A percentile compares a stretch with the other conserved stretches of the same genome.
Evolutionary conservation across 805 yeast species (phyloP).

Genomic region (Gaillardinia entomophila): DNA sequence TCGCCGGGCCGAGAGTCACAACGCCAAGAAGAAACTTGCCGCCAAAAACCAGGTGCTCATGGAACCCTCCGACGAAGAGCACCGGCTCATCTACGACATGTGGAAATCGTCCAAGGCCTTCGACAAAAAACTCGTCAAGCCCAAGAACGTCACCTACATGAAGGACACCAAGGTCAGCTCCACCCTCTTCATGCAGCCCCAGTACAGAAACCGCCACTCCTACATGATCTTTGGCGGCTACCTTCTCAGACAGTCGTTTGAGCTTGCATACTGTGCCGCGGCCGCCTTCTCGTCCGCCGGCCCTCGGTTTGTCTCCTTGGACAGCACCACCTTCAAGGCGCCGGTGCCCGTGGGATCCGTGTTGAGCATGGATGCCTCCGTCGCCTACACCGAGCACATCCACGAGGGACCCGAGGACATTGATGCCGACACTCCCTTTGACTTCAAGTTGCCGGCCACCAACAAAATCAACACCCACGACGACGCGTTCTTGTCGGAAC

Average conservation of each 20-base stretch:
- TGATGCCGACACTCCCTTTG: conserved; percentile 32
- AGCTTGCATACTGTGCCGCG: conserved; percentile 87
- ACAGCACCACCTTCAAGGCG: conserved; percentile 84
- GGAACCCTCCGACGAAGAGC: conserved; percentile 65
- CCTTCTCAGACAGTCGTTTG: conserved; percentile 85
- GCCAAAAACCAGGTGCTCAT: conserved; percentile 60
- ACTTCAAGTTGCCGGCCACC: conserved; percentile 54
- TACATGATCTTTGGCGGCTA: conserved; percentile 96
- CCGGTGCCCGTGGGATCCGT: conserved; percentile 97
- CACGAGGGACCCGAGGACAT: conserved; percentile 29
- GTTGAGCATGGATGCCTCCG: conserved; percentile 71
- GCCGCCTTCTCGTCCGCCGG: conserved; percentile 81
- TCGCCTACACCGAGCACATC: conserved; percentile 81
- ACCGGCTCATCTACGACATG: conserved; percentile 67
- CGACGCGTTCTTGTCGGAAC: conserved; percentile 57
- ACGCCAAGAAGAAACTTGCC: conserved; percentile 75
- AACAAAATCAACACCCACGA: conserved; percentile 46
- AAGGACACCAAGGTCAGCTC: conserved; percentile 64
- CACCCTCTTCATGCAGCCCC: conserved; percentile 92
- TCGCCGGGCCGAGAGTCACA: conserved; percentile 84
- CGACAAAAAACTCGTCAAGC: conserved; percentile 29
- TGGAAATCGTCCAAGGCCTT: conserved; percentile 44
- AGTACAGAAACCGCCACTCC: conserved; percentile 89
- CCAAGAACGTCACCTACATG: conserved; percentile 59
- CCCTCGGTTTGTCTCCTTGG: conserved; percentile 86